Conservation (phyloP, 345 rosid genomes). For the Brassica incana region DNA sequence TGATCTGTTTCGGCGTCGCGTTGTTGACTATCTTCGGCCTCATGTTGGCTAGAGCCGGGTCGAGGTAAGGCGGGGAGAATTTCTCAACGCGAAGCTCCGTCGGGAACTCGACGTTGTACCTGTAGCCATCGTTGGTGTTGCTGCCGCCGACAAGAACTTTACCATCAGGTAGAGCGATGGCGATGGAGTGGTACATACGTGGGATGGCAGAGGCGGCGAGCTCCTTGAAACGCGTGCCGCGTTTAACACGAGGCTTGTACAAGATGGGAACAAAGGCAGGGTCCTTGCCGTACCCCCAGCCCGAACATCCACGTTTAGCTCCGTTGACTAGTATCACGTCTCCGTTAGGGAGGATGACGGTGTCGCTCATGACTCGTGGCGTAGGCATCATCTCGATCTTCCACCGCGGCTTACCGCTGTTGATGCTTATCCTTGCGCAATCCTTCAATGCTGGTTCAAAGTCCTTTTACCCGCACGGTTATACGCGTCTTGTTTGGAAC, state of each 20-base stretch:
- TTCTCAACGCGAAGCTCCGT: conserved; percentile 72
- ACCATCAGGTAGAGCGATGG: conserved; percentile 57
- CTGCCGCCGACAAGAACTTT: conserved; percentile 65
- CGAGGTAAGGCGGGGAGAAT: conserved; percentile 72
- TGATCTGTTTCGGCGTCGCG: conserved; percentile 21
- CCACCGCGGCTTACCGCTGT: conserved; percentile 56
- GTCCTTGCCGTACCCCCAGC: conserved; percentile 67
- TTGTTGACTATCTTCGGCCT: conserved; percentile 42
- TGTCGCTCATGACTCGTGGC: conserved; percentile 73
- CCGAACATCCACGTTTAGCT: conserved; percentile 63
- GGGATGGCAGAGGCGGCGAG: conserved; percentile 48
- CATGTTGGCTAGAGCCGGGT: conserved; percentile 34
- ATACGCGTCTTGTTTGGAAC: conserved; percentile 50
- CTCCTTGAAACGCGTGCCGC: conserved; percentile 41
- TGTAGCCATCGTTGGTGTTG: conserved; percentile 69
- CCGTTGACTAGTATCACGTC: conserved; percentile 72
- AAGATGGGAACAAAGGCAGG: conserved; percentile 62
- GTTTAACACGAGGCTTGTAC: conserved; percentile 38
- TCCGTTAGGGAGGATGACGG: conserved; percentile 68
- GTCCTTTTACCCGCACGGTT: conserved; percentile 41
- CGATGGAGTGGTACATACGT: conserved; percentile 70
- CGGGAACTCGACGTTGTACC: conserved; percentile 52
- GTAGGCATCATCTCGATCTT: conserved; percentile 63
- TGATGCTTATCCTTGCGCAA: conserved; percentile 59
- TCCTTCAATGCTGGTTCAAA: conserved; percentile 53